Base-by-base conservation (phyloP, 2,329 filamentous ascomycete genomes). In the Trichoderma breve region DNA sequence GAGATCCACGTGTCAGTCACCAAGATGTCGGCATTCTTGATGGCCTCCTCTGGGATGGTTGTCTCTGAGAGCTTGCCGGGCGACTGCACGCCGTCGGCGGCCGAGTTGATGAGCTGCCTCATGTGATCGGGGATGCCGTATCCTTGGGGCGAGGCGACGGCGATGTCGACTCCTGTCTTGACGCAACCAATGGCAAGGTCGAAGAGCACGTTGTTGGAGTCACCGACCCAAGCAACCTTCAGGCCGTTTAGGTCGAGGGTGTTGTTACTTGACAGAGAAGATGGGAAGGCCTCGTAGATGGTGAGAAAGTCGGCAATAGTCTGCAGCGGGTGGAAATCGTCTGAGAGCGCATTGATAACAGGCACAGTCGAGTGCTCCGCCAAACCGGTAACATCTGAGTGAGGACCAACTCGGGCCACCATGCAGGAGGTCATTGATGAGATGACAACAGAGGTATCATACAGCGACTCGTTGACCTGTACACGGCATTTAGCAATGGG, bases 1-100 rank as follows among this genome's bases (percentile, higher is more conserved):
- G 94, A 97, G 36, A 99, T 89, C 96, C 96, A 99, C 1, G 96
- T 99, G 79, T 99, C 96, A 1, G 96, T 99, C 26, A 98, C 94
- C 72, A 99, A 85, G 68, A 98, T 88, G 80, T 99, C 92, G 3
- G 96, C 95, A 74, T 91, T 85, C 84, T 93, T 93, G 79, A 98
- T 90, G 6, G 88, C 96, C 78, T 97, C 93, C 80, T 96, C 93
- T 0, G 95, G 96, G 1, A 92, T 84, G 26, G 87, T 92, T 0
- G 93, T 97, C 82, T 97, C 92, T 6, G 83, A 84, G 39, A 98
- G 86, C 76, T 87, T 90, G 18, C 93, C 93, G 2, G 91, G 86
- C 0, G 83, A 86, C 18, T 83, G 77, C 6, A 91, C 84, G 6
- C 87, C 86, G 18, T 86, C 78, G 11, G 88, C 88, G 18, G 93